Conservation (phyloP, 1,284 basidiomycete species). For the Ceratobasidium sp. region DNA sequence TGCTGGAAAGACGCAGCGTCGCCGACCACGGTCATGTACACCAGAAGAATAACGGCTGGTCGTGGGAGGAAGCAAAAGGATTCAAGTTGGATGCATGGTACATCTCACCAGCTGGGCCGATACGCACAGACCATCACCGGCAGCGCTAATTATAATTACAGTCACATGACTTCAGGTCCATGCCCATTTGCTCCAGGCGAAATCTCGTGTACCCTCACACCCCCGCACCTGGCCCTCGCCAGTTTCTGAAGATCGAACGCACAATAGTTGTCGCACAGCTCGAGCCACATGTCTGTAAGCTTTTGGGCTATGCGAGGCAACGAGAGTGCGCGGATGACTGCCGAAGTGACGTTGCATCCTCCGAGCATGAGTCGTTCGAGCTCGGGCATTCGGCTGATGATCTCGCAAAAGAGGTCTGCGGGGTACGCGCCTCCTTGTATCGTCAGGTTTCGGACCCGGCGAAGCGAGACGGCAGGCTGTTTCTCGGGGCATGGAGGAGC, state of each 20-base stretch:
- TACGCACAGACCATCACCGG: conserved; percentile 37
- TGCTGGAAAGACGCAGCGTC: conserved; percentile 29
- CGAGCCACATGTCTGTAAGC: conserved; percentile 43
- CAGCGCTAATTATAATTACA: neutral
- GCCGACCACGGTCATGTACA: conserved; percentile 19
- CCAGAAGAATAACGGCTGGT: neutral
- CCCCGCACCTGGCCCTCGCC: conserved; percentile 25
- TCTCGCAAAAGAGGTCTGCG: conserved; percentile 40
- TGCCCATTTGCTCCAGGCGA: neutral
- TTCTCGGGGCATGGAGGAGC: conserved; percentile 14
- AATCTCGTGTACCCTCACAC: conserved; percentile 36
- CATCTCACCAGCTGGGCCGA: neutral
- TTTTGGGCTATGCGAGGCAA: conserved; percentile 31
- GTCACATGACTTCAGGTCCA: conserved; percentile 20
- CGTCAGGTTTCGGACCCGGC: conserved; percentile 33
- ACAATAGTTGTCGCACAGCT: conserved; percentile 39
- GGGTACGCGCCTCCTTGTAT: conserved; percentile 43
- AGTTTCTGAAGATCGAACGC: conserved; percentile 28
- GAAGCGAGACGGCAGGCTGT: conserved; percentile 15
- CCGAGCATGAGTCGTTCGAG: conserved; percentile 42
- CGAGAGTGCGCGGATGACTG: conserved; percentile 25
- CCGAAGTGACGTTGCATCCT: conserved; percentile 25
- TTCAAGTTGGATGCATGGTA: conserved; percentile 16
- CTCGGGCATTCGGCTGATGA: conserved; percentile 39
- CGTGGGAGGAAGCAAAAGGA: neutral